Base-by-base conservation (phyloP, 371 early-diverging fungal species). In the Syncephalastrum sp. region DNA sequence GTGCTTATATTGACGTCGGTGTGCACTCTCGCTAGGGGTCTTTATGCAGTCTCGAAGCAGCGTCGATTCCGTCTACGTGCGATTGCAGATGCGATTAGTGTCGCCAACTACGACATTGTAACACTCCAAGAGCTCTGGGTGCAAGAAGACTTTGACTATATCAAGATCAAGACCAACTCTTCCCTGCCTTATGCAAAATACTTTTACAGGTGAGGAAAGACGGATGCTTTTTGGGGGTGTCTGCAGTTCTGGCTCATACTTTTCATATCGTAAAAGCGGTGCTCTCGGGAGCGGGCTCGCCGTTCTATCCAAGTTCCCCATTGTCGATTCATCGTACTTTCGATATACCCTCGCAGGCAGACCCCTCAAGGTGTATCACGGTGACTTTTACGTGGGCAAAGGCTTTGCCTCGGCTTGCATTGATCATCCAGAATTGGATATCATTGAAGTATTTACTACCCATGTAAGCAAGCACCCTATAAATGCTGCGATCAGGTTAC, bases 71-170 rank as follows among this genome's bases (percentile, higher is more conserved):
- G 87, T 1, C 57, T 86, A 24, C 43, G 53, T 19, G 82, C 83
- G 3, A 86, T 86, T 64, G 87, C 79, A 25, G 68, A 75, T 16
- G 57, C 67, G 21, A 56, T 86, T n/a, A 57, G 70, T 19, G 46
- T 56, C 14, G 41, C 68, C 10, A 48, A 65, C 3, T 75, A 81
- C 53, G 84, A 85, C 42, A 76, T 86, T 59, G 81, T 86, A 1
- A 81, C 85, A 0, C 66, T 86, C 15, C 87, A 86, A 56, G 87
- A 86, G 54, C 70, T 84, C 0, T 86, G 87, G 87, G 63, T 82
- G 53, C 62, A 57, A 42, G 61, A 72, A n/a, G 85, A 86, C 60
- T 79, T 71, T 51, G 70, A 80, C 0, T 62, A 68, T 19, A 60
- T 86, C 16, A 70, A 69, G 15, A 46, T 66, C 5, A 54, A 61